A percentile compares a stretch with the other conserved stretches of the same genome.
phyloP scores from a whole-genome alignment of 805 yeast species.

The Sugiyamaella americana region DNA sequence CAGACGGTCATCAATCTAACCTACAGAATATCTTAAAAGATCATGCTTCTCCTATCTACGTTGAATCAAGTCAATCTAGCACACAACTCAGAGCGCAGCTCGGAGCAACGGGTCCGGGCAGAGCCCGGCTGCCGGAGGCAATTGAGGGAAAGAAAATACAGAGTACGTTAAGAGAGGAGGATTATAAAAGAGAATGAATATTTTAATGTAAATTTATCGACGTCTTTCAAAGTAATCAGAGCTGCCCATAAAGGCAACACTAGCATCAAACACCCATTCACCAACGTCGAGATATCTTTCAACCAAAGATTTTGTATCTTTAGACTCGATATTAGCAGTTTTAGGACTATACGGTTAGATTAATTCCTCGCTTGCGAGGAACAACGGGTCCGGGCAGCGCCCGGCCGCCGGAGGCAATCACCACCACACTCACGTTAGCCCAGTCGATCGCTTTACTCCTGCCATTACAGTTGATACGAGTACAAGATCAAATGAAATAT shows the following conservation, averaged over 20 bases:
- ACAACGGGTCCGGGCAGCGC: not conserved
- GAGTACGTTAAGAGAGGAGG: too few species aligned
- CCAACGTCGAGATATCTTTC: constrained; percentile 73
- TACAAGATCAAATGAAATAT: constrained; percentile 70
- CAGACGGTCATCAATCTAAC: too few species aligned
- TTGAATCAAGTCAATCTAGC: too few species aligned
- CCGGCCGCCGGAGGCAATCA: not conserved
- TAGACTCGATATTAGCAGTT: constrained; percentile 44
- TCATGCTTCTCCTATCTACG: too few species aligned
- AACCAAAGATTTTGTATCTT: constrained; percentile 38
- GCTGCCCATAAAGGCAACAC: constrained; percentile 61
- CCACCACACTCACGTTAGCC: constrained; percentile 41
- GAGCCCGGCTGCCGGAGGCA: too few species aligned
- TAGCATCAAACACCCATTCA: constrained; percentile 72
- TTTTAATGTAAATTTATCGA: constrained; percentile 12
- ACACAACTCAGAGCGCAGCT: too few species aligned
- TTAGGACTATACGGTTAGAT: constrained; percentile 31
- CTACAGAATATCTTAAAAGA: too few species aligned
- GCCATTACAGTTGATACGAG: constrained; percentile 77
- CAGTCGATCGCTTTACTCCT: constrained; percentile 79
- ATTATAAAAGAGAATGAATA: too few species aligned
- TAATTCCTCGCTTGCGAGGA: not conserved
- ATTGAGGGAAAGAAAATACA: too few species aligned
- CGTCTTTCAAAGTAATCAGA: constrained; percentile 60
- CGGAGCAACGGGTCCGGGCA: too few species aligned